Evolutionary conservation across 2,329 filamentous ascomycete species (phyloP), one percentile per base, ranked within the genome.

Genomic region (Lasiodiplodia sp.): DNA sequence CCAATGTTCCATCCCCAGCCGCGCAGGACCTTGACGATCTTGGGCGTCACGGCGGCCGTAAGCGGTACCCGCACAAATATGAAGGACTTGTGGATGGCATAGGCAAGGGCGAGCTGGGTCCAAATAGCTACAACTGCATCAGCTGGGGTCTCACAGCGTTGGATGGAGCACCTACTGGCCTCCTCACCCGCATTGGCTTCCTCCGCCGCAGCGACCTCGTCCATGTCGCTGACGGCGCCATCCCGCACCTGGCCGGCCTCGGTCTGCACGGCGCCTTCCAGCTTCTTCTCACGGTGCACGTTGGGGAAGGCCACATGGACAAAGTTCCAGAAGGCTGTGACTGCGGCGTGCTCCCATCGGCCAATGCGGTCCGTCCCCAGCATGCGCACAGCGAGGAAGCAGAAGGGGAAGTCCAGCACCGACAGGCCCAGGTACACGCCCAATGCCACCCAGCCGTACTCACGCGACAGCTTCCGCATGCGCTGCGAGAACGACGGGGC

Each of bases 61-160:
- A 98, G 82, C 10, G 96, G 96, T 11, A 99, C 93, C n/a, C 96
- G 89, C 72, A 98, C 80, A 80, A 99, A 97, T 75, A 99, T 97
- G 80, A 98, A 93, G 74, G 92, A 96, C 83, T 99, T 99, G 85
- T 99, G 96, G 69, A 99, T 93, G 34, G 95, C 95, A 77, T 99
- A 99, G 14, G 96, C 96, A 60, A 99, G 87, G 18, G 93, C 94
- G 37, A 99, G 84, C 78, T 97, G 94, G 10, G 96, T 98, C 88
- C 88, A 91, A 63, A 91, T 83, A 75, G 87, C 88, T 91, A 72
- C 44, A 28, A 31, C 60, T 21, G 28, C 28, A 44, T 68, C 18
- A 68, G 49, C 44, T 37, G 31, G 47, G 31, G 4, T n/a, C 25
- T 12, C 23, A 23, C 14, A 49, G 28, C 37, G 38, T 25, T 10